A percentile compares a stretch with the other conserved stretches of the same genome.
These are phyloP conservation scores for Grigorovia jiainica DNA, from an alignment of 805 yeast genomes.

Conservation along the genomic window DNA sequence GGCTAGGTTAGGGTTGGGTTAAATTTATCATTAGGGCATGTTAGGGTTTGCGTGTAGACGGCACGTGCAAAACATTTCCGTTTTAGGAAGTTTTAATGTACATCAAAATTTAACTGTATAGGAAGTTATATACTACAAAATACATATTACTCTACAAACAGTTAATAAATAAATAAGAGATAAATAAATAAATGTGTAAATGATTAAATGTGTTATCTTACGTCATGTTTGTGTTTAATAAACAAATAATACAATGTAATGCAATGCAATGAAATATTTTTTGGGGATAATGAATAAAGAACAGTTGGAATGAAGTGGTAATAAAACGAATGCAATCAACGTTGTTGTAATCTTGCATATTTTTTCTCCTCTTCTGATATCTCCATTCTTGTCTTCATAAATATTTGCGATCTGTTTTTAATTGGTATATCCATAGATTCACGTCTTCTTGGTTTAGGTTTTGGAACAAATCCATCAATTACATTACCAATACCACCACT, in stretches of 20 bases:
- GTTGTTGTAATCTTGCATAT: conserved; percentile 2
- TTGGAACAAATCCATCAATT: background rate
- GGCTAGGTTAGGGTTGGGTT: background rate
- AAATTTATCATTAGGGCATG: background rate
- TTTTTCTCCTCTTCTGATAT: conserved; percentile 24
- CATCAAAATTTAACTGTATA: no score
- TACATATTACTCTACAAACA: no score
- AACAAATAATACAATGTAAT: no score
- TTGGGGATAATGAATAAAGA: background rate
- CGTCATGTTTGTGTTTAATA: background rate
- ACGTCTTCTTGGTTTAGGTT: conserved; percentile 9
- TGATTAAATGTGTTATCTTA: background rate
- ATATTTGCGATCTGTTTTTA: conserved; percentile 18
- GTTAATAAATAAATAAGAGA: background rate
- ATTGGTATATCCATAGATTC: conserved; percentile 28
- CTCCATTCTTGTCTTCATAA: conserved; percentile 27
- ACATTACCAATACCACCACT: background rate
- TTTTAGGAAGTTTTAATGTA: no score
- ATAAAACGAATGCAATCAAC: background rate
- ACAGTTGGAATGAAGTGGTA: no score
- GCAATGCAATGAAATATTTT: background rate
- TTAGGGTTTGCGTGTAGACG: no score
- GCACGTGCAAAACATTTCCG: no score
- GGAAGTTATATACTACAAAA: no score
- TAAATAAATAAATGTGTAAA: background rate